Evolutionary conservation across 306 rosid species (phyloP).

Genomic region (Inga leiocalycina): DNA sequence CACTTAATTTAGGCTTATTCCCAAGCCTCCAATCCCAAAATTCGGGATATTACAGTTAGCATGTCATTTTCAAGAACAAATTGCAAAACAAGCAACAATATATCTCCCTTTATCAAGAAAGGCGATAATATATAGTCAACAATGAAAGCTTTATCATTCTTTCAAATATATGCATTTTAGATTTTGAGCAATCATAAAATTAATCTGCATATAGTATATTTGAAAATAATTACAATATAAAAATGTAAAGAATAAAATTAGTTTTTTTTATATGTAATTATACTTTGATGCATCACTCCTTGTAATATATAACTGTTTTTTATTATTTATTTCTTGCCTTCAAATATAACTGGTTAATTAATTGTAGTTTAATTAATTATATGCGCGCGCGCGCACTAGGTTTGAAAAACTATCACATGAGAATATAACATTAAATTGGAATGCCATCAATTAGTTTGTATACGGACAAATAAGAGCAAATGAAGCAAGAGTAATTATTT

Average conservation of each 20-base stretch:
- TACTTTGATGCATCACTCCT: too few relatives aligned
- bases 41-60: too few relatives aligned
- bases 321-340: too few relatives aligned
- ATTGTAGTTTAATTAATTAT: too few relatives aligned
- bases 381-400: too few relatives aligned
- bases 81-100: background rate
- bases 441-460: background rate
- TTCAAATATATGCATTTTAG: background rate
- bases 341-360: too few relatives aligned
- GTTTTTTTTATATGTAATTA: background rate
- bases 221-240: background rate
- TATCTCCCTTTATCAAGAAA: background rate
- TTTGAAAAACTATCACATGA: background rate
- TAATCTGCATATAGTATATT: background rate
- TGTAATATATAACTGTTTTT: too few relatives aligned
- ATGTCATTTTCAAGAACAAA: background rate
- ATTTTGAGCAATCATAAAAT: background rate
- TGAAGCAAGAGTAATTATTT: background rate
- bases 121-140: background rate
- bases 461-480: background rate
- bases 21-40: too few relatives aligned
- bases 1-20: too few relatives aligned
- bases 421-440: background rate
- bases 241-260: background rate
- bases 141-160: background rate